These are phyloP conservation scores for Sarocladiaceae sp. DNA, from an alignment of 2,329 filamentous ascomycete genomes.

Conservation along the genomic window DNA sequence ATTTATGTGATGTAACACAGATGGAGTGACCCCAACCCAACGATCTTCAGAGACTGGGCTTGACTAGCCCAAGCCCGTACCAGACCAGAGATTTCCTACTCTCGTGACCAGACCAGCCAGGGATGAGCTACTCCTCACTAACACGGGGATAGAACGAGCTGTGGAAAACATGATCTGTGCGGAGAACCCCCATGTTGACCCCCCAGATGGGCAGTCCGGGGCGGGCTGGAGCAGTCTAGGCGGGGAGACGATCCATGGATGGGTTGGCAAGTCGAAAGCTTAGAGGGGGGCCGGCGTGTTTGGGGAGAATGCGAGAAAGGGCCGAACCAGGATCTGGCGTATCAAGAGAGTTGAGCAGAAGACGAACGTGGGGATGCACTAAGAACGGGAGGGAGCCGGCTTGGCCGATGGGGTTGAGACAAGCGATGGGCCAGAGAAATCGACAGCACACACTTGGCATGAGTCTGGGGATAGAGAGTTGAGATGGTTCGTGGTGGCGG, in stretches of 20 bases:
- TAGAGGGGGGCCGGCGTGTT: not conserved
- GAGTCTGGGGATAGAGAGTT: not conserved
- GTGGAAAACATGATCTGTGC: too few species aligned
- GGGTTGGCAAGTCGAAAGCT: not conserved
- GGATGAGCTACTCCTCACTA: too few species aligned
- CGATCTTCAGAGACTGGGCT: not conserved
- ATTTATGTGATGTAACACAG: conserved; percentile 1
- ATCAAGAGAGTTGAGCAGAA: not conserved
- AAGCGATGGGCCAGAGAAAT: not conserved
- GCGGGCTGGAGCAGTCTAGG: conserved; percentile 7
- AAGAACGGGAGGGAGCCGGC: conserved; percentile 6
- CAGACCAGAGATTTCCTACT: too few species aligned
- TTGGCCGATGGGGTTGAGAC: not conserved
- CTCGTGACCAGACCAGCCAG: not conserved
- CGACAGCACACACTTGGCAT: not conserved
- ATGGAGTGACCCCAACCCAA: not conserved
- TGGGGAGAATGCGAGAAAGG: not conserved
- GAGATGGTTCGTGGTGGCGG: not conserved
- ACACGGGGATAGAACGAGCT: too few species aligned
- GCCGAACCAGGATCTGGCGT: conserved; percentile 1
- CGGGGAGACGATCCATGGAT: too few species aligned
- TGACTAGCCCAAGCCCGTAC: not conserved
- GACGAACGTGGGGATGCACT: conserved; percentile 1
- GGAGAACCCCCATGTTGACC: too few species aligned
- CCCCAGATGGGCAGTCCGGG: conserved; percentile 8